Evolutionary conservation across 768 basidiomycete species (phyloP), one percentile per base, ranked within the genome.

Genomic region (Calvatia gigantea): DNA sequence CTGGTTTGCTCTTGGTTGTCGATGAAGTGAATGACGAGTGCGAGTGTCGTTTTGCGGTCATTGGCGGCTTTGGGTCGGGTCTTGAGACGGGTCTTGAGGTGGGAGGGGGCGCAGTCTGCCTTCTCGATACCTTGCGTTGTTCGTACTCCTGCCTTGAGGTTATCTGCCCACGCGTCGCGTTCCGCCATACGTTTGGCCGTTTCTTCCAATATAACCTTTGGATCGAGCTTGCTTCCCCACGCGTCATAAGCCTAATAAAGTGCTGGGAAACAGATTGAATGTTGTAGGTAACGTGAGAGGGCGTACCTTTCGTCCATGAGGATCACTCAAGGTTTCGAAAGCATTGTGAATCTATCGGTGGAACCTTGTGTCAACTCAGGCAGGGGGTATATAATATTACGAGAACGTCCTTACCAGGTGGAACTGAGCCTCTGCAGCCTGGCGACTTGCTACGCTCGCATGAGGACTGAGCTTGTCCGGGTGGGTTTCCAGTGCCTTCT

Each of bases 401-500:
- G 25, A 56, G 48, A 9, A 15, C 12, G 31, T 15, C 60, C 73
- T 61, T 67, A 86, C 86, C 75, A 77, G 75, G 63, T 80, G 84
- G 61, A 89, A 89, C 58, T 75, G 77, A 35, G 75, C 75, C 62
- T 81, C 80, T 6, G 86, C 82, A 17, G 64, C 71, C 53, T 76
- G 74, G 63, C 79, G 83, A 57, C 81, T 79, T 54, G 73, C 69
- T 41, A 77, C 75, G 39, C 70, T 78, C 6, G 81, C 80, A 28
- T 68, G 68, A 33, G 77, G 82, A 9, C 80, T 80, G 44, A 87
- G 78, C 61, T 86, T 87, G 61, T 89, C 87, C 8, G 87, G 87
- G 64, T 89, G 87, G 1, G 87, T 88, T 65, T 85, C 84, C 25
- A 89, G 72, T 8, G 81, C 85, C 61, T 79, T 83, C 58, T 78